These are phyloP conservation scores for Elsinoe perseae DNA, from an alignment of 2,329 filamentous ascomycete genomes.

Conservation along the genomic window DNA sequence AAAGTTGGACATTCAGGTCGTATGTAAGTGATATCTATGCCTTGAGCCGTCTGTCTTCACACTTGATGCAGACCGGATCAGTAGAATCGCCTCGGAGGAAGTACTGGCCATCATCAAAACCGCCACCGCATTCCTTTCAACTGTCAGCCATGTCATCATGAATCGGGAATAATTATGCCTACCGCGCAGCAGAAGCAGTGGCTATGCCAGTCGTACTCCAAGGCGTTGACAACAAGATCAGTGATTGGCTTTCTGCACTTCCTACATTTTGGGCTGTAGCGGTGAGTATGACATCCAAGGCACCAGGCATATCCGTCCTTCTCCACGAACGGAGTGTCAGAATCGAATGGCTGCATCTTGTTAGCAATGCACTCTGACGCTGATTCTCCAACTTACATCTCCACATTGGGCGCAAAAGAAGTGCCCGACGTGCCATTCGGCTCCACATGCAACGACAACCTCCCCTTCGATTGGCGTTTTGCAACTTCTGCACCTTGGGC, in stretches of 20 bases:
- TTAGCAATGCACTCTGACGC: slow-evolving; percentile 17
- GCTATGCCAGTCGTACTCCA: slow-evolving; percentile 90
- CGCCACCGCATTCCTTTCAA: slow-evolving; percentile 50
- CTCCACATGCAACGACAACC: slow-evolving; percentile 84
- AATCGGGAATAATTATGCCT: slow-evolving; percentile 22
- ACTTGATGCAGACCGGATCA: slow-evolving; percentile 54
- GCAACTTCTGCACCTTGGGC: slow-evolving; percentile 89
- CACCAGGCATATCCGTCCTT: slow-evolving; percentile 99
- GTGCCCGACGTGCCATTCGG: slow-evolving; percentile 95
- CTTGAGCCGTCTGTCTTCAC: slow-evolving; percentile 56
- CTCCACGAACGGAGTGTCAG: slow-evolving; percentile 75
- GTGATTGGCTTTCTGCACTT: slow-evolving; percentile 78
- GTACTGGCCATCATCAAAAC: slow-evolving; percentile 55
- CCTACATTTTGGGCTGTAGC: slow-evolving; percentile 81
- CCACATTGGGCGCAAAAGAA: slow-evolving; percentile 99
- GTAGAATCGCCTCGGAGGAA: slow-evolving; percentile 53
- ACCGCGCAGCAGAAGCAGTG: slow-evolving; percentile 76
- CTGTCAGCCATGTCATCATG: slow-evolving; percentile 20
- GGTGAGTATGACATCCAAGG: slow-evolving; percentile 81
- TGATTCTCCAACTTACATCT: slow-evolving; percentile 45
- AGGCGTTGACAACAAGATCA: slow-evolving; percentile 79
- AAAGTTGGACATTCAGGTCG: too few species aligned
- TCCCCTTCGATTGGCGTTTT: slow-evolving; percentile 94
- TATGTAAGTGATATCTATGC: slow-evolving; percentile 32
- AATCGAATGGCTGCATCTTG: slow-evolving; percentile 47